Evolutionary conservation across 192 early-diverging fungal genomes (phyloP).

Genomic region (Backusella parvicylindrica): DNA sequence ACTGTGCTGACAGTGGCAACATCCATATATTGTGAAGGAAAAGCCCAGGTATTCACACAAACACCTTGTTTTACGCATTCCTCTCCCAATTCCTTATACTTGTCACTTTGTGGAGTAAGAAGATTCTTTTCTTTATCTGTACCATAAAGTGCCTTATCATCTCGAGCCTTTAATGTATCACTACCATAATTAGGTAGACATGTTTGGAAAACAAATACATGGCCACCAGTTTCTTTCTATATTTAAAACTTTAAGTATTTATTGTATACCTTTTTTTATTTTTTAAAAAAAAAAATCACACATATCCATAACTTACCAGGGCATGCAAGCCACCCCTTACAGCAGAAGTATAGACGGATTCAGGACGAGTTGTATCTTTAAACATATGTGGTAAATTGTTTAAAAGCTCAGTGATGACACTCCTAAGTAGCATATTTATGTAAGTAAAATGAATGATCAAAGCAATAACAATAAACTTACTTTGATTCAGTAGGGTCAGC

Average conservation of each 20-base stretch:
- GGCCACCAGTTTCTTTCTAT: conserved; percentile 76
- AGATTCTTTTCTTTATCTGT: conserved; percentile 92
- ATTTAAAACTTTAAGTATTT: background rate
- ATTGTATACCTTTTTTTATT: background rate
- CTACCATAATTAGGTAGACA: conserved; percentile 84
- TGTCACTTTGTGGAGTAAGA: conserved; percentile 81
- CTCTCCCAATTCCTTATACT: conserved; percentile 84
- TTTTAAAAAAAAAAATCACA: background rate
- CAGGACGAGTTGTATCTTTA: conserved; percentile 69
- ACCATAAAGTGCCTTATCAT: conserved; percentile 85
- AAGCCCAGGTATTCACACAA: conserved; percentile 85
- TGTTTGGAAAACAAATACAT: conserved; percentile 87
- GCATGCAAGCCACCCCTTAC: conserved; percentile 75
- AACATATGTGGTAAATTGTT: conserved; percentile 85
- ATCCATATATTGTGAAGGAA: conserved; percentile 87
- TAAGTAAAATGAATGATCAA: background rate
- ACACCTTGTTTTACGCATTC: conserved; percentile 81
- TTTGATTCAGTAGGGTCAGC: conserved; percentile 85
- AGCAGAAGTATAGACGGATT: conserved; percentile 83
- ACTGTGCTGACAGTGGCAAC: conserved; percentile 80
- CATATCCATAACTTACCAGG: conserved; percentile 47
- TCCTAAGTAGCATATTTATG: conserved; percentile 33
- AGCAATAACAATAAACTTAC: conserved; percentile 20
- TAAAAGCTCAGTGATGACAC: conserved; percentile 79
- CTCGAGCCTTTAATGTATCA: conserved; percentile 80